A percentile compares a stretch with the other conserved stretches of the same genome.
phyloP scores from a whole-genome alignment of 768 basidiomycete genomes.

The Mycena albidolilacea region DNA sequence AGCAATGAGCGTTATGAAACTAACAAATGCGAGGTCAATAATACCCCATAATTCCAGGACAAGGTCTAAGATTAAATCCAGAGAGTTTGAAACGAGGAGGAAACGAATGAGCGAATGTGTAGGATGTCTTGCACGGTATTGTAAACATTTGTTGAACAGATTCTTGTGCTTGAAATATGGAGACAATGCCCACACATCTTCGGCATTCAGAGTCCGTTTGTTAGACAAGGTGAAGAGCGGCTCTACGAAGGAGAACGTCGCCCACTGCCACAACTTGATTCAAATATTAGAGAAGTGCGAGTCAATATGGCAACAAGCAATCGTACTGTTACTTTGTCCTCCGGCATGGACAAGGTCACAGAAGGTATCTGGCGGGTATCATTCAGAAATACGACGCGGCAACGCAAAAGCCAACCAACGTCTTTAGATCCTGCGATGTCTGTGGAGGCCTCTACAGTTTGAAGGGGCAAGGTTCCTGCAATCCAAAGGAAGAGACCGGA shows the following conservation, averaged over 20 bases:
- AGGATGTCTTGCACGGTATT: slow-evolving; percentile 69
- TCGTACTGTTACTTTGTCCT: slow-evolving; percentile 66
- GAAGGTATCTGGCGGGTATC: slow-evolving; percentile 61
- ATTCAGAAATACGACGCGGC: slow-evolving; percentile 16
- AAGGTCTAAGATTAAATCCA: slow-evolving; percentile 76
- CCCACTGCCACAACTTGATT: slow-evolving; percentile 71
- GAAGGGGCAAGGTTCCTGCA: slow-evolving; percentile 72
- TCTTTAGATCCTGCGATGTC: slow-evolving; percentile 66
- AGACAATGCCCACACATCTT: slow-evolving; percentile 75
- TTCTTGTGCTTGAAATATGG: slow-evolving; percentile 80
- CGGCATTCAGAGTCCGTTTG: slow-evolving; percentile 63
- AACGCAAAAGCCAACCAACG: slow-evolving; percentile 51
- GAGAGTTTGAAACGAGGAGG: slow-evolving; percentile 75
- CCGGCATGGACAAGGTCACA: slow-evolving; percentile 66
- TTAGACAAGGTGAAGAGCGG: slow-evolving; percentile 71
- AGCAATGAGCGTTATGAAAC: background rate
- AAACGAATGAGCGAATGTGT: slow-evolving; percentile 73
- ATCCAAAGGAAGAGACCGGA: slow-evolving; percentile 61
- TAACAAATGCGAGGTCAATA: slow-evolving; percentile 52
- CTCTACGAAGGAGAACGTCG: slow-evolving; percentile 73
- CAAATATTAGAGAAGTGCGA: slow-evolving; percentile 9
- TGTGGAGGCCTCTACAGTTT: slow-evolving; percentile 56
- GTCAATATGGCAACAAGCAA: background rate
- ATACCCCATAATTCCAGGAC: slow-evolving; percentile 73
- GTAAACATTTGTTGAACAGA: slow-evolving; percentile 73